phyloP scores from a whole-genome alignment of 1,284 basidiomycete species.

The Ganoderma lingzhi region DNA sequence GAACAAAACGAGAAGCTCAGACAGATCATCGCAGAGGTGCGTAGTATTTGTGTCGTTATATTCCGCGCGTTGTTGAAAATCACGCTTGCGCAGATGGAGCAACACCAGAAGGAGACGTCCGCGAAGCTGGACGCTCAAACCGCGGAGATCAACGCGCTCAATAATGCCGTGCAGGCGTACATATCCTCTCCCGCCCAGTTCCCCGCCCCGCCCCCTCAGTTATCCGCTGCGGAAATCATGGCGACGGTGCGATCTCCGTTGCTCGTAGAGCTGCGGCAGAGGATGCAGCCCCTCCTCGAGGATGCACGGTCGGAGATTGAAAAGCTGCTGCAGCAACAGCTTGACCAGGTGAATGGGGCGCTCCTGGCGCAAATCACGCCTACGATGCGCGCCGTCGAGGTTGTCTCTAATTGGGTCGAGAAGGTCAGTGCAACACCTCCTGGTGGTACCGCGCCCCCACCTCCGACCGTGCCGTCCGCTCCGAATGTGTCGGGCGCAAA shows the following conservation, averaged over 20 bases:
- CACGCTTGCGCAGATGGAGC: constrained; percentile 39
- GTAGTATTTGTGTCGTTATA: constrained; percentile 14
- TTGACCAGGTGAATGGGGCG: constrained; percentile 45
- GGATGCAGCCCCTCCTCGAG: constrained; percentile 48
- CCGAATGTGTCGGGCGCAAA: neutral
- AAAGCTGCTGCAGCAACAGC: constrained; percentile 46
- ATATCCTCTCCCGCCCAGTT: constrained; percentile 42
- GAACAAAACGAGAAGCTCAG: constrained; percentile 29
- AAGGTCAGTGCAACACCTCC: constrained; percentile 7
- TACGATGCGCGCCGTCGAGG: constrained; percentile 40
- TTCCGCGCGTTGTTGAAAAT: neutral
- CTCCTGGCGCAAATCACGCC: constrained; percentile 50
- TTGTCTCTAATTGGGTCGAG: constrained; percentile 38
- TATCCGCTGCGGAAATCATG: constrained; percentile 52
- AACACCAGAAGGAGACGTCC: constrained; percentile 30
- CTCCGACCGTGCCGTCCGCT: neutral
- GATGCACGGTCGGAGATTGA: constrained; percentile 48
- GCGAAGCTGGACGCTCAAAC: constrained; percentile 21
- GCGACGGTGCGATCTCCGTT: constrained; percentile 50
- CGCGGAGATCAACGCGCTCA: constrained; percentile 47
- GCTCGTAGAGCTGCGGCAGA: constrained; percentile 46
- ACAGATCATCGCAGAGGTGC: constrained; percentile 40
- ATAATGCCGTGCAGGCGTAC: constrained; percentile 49
- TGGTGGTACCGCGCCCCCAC: neutral
- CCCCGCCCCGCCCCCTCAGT: constrained; percentile 36